These are phyloP conservation scores for Cordyceps militaris DNA, from an alignment of 2,329 filamentous ascomycete genomes.

Conservation along the genomic window DNA sequence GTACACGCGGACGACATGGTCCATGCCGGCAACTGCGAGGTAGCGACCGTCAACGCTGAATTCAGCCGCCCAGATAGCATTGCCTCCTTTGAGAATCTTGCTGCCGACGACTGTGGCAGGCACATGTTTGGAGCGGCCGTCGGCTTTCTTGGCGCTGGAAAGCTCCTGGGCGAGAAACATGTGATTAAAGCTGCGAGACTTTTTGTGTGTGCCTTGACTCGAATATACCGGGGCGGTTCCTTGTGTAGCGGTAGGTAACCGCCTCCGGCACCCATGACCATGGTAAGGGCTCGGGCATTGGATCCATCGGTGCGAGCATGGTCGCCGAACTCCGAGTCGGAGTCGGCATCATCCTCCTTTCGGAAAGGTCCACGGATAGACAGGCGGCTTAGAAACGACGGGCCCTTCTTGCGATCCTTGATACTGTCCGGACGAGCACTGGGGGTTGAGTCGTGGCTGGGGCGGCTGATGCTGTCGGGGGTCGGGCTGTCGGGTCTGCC, in stretches of 20 bases:
- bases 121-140: slow-evolving; percentile 22
- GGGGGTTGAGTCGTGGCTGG: slow-evolving; percentile 36
- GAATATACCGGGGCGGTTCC: slow-evolving; percentile 85
- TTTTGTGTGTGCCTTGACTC: slow-evolving; percentile 74
- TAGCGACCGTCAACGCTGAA: slow-evolving; percentile 91
- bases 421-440: slow-evolving; percentile 4
- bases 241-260: slow-evolving; percentile 83
- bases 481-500: slow-evolving; percentile 46
- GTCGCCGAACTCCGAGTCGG: slow-evolving; percentile 34
- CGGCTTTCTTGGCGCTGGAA: slow-evolving; percentile 45
- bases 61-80: slow-evolving; percentile 85
- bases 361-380: slow-evolving; percentile 68
- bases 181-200: slow-evolving; percentile 71
- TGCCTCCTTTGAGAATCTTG: slow-evolving; percentile 38
- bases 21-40: slow-evolving; percentile 85
- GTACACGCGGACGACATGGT: slow-evolving; percentile 81
- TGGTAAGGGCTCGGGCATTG: slow-evolving; percentile 75
- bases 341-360: slow-evolving; percentile 55
- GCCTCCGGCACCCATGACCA: slow-evolving; percentile 57
- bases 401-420: slow-evolving; percentile 59
- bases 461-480: slow-evolving; percentile 32
- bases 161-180: slow-evolving; percentile 91
- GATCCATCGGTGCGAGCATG: slow-evolving; percentile 57
- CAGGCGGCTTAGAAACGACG: slow-evolving; percentile 81
- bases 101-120: slow-evolving; percentile 33